These are phyloP conservation scores for Trichoderma sp. DNA, from an alignment of 2,329 filamentous ascomycete species.

Conservation along the genomic window DNA sequence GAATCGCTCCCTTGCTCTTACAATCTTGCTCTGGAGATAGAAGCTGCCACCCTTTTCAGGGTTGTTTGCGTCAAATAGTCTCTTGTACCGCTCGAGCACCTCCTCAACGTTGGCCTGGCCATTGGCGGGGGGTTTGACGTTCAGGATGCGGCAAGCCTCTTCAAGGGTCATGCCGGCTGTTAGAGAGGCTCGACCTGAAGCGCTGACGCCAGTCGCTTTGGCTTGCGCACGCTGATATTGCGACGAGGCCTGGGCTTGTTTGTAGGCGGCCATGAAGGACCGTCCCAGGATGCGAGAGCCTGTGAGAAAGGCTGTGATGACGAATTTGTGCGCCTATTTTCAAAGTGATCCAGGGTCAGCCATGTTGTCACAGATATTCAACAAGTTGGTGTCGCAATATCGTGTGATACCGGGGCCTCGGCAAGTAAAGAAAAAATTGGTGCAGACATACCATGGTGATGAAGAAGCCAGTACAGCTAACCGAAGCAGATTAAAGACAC, in stretches of 20 bases:
- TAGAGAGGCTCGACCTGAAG: conserved; percentile 51
- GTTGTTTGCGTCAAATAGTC: conserved; percentile 90
- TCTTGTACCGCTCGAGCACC: conserved; percentile 86
- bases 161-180: conserved; percentile 83
- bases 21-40: conserved; percentile 95
- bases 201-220: conserved; percentile 56
- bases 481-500: background rate
- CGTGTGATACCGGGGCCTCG: background rate
- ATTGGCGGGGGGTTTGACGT: conserved; percentile 78
- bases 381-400: background rate
- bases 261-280: conserved; percentile 91
- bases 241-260: conserved; percentile 85
- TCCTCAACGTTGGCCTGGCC: conserved; percentile 76
- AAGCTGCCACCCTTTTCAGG: conserved; percentile 95
- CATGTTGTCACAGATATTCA: background rate
- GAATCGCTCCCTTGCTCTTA: conserved; percentile 87
- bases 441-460: background rate
- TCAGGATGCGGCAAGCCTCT: conserved; percentile 95
- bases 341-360: background rate
- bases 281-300: conserved; percentile 89
- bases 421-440: background rate
- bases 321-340: conserved; percentile 74
- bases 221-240: conserved; percentile 74
- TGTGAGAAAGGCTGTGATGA: conserved; percentile 89
- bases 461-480: conserved; percentile 10